Evolutionary conservation across 306 rosid species (phyloP).

Genomic region (Gastrolobium bilobum): DNA sequence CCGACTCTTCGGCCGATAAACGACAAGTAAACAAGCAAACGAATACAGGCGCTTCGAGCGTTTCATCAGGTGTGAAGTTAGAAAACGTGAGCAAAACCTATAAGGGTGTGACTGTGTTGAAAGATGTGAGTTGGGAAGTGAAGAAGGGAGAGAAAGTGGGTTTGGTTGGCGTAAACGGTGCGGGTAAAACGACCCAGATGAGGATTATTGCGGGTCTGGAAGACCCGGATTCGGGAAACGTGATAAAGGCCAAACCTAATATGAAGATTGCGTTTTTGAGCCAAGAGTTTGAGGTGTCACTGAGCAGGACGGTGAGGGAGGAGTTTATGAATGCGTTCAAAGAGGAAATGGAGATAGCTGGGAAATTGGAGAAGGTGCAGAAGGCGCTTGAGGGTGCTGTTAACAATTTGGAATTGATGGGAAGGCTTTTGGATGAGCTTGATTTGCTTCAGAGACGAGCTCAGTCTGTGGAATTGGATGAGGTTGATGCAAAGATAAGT

Average conservation of each 20-base stretch:
- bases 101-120: constrained; percentile 86
- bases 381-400: constrained; percentile 86
- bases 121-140: constrained; percentile 88
- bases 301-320: constrained; percentile 88
- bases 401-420: constrained; percentile 91
- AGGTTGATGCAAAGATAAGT: constrained; percentile 82
- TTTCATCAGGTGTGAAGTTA: constrained; percentile 85
- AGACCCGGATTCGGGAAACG: constrained; percentile 88
- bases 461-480: constrained; percentile 73
- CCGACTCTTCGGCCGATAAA: constrained; percentile 54
- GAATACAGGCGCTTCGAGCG: constrained; percentile 69
- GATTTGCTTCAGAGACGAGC: constrained; percentile 89
- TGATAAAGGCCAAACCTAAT: constrained; percentile 73
- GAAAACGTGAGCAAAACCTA: constrained; percentile 78
- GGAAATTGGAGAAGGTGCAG: constrained; percentile 86
- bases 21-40: constrained; percentile 60
- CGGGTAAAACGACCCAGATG: constrained; percentile 97
- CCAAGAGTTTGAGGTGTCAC: constrained; percentile 91
- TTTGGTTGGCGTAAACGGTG: constrained; percentile 92
- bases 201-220: constrained; percentile 87
- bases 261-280: constrained; percentile 93
- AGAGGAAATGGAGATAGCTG: constrained; percentile 89
- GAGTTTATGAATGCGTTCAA: constrained; percentile 90
- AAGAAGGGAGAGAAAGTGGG: constrained; percentile 95
- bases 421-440: constrained; percentile 93